A percentile compares a stretch with the other conserved stretches of the same genome.
phyloP scores from a whole-genome alignment of 805 yeast species.

The Candida fluviatilis region DNA sequence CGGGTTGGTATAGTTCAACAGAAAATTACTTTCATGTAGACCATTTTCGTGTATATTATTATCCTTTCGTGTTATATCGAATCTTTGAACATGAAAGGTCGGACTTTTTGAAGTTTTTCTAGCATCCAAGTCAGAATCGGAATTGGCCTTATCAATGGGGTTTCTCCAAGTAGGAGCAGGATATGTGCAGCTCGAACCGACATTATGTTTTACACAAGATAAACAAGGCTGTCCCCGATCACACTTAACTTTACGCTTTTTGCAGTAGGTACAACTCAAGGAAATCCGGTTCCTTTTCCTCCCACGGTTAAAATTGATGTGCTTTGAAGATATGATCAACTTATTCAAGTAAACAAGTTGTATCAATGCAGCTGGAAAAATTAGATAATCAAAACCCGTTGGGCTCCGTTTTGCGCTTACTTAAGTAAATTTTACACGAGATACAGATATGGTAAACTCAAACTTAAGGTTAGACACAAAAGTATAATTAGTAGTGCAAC shows the following conservation, averaged over 20 bases:
- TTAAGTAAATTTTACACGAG: too few species aligned
- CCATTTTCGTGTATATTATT: background rate
- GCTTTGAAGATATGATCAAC: too few species aligned
- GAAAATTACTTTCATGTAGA: background rate
- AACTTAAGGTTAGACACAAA: too few species aligned
- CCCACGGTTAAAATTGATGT: too few species aligned
- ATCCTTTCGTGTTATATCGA: background rate
- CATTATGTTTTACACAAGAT: conserved; percentile 25
- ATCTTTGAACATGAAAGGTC: conserved; percentile 5
- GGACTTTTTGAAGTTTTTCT: background rate
- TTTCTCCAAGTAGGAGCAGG: conserved; percentile 12
- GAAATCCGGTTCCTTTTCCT: conserved; percentile 24
- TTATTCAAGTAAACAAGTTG: too few species aligned
- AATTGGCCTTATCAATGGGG: background rate
- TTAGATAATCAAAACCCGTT: too few species aligned
- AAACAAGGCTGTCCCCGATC: conserved; percentile 34
- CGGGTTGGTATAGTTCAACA: background rate
- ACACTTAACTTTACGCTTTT: conserved; percentile 34
- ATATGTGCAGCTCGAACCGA: conserved; percentile 20
- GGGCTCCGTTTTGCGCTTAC: too few species aligned
- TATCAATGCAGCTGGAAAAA: too few species aligned
- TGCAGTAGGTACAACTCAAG: conserved; percentile 31
- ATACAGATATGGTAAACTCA: too few species aligned
- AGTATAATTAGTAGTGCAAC: too few species aligned
- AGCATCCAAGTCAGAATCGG: background rate